phyloP scores from a whole-genome alignment of 2,329 filamentous ascomycete species.

The Colletotrichum zoysiae region DNA sequence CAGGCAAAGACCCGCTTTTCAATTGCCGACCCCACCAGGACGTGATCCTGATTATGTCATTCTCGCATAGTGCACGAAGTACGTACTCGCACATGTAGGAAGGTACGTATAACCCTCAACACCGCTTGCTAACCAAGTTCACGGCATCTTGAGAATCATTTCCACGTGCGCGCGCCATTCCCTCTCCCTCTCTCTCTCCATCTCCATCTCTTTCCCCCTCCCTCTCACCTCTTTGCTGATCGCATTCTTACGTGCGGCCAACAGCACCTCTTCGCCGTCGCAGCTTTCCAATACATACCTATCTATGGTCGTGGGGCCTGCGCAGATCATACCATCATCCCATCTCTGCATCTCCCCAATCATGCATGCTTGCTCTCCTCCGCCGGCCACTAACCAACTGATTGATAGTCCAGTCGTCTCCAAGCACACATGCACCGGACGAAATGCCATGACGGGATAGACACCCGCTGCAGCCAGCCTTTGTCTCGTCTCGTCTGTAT shows the following conservation, averaged over 20 bases:
- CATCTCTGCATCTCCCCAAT: background rate
- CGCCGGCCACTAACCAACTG: no score
- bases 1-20: background rate
- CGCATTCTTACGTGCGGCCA: background rate
- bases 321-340: constrained; percentile 25
- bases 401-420: no score
- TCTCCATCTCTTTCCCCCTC: background rate
- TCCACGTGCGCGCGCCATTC: background rate
- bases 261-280: background rate
- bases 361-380: background rate
- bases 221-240: background rate
- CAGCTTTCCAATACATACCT: constrained; percentile 5
- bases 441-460: constrained; percentile 17
- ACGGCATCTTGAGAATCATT: background rate
- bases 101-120: no score
- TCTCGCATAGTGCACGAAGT: background rate
- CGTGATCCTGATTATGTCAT: background rate
- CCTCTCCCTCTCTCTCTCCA: background rate
- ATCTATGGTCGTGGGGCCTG: background rate
- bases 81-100: background rate
- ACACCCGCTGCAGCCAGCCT: background rate
- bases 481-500: background rate
- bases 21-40: no score
- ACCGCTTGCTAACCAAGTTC: background rate
- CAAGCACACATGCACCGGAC: background rate